Evolutionary conservation across 768 basidiomycete genomes (phyloP), one percentile per base, ranked within the genome.

Genomic region (Auriscalpium microsporum): DNA sequence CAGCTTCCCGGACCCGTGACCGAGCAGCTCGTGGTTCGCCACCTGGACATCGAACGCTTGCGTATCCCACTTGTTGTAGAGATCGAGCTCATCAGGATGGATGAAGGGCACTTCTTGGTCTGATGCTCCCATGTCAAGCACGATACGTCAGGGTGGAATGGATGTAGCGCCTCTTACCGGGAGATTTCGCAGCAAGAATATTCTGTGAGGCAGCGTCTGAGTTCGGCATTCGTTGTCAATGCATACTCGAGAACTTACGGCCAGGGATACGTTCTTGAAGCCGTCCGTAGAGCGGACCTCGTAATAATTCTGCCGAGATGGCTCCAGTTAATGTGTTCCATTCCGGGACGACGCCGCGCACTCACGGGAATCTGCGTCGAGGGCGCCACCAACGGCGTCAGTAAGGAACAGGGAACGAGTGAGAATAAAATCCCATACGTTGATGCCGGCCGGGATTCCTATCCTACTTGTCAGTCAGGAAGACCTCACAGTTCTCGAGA

Each of bases 371-470:
- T 88, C 83, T 87, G 57, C 36, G 46, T 28, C 28, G 28, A 28
- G 28, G 28, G 28, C 28, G 28, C 28, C 28, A 28, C 28, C 28
- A 28, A 28, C 28, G 28, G 28, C 28, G 28, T 28, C 28, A 23
- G 13, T 16, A 19, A 45, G 35, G 38, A 51, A 50, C 50, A 33
- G 50, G 35, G 50, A 50, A 36, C 50, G 35, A 11, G 40, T 13
- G 40, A 7, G 14, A 48, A 57, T 14, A n/a, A 48, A 52, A n/a
- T 46, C 14, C 40, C 79, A 58, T 64, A 87, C 86, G 66, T 93
- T 92, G 56, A 92, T 92, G 50, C 92, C 90, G 62, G 78, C 84
- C 17, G 91, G 90, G 53, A 92, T 90, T n/a, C 85, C 86, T 86
- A 33, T 4, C 48, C 7, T 56, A 13, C 9, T 23, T 44, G 36